Evolutionary conservation across 108 stramenopile species (phyloP), one percentile per base, ranked within the genome.

Genomic region (Pinguiococcus pyrenoidosus): DNA sequence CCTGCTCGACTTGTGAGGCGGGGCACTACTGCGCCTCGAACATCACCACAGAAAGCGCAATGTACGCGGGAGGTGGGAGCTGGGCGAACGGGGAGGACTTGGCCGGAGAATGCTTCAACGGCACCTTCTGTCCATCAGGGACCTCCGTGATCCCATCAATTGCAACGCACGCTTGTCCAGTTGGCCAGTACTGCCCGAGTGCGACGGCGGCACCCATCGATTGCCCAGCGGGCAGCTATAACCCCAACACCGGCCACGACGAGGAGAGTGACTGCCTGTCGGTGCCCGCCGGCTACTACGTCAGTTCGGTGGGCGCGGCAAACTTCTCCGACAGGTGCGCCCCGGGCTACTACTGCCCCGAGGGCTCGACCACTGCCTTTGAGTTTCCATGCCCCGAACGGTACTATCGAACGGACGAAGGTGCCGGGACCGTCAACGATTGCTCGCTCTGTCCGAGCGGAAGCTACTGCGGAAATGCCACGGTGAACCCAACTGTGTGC

Each of bases 321-420:
- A 65, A 47, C 41, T 21, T n/a, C n/a, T n/a, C 66, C 0, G 61
- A 64, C 3, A 18, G 27, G 22, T 74, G 72, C 23, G 29, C 29
- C 5, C 56, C 68, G 0, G 73, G 73, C 2, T 50, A 69, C 67
- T 74, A 59, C 40, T 75, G 74, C 34, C 72, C 71, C n/a, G 52
- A 43, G 5, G 57, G 57, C 17, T 62, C 59, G 12, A 54, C 48
- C 24, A 51, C 56, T 2, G 43, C 67, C n/a, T n/a, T n/a, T n/a
- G n/a, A n/a, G n/a, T n/a, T n/a, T n/a, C n/a, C n/a, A n/a, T n/a
- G n/a, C n/a, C n/a, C n/a, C n/a, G n/a, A n/a, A n/a, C n/a, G n/a
- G n/a, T n/a, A n/a, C n/a, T n/a, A n/a, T n/a, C n/a, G n/a, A n/a
- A n/a, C n/a, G n/a, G n/a, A n/a, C n/a, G n/a, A n/a, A n/a, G n/a